phyloP scores from a whole-genome alignment of 495 filamentous ascomycete genomes.

The Lasiosphaeria miniovina region DNA sequence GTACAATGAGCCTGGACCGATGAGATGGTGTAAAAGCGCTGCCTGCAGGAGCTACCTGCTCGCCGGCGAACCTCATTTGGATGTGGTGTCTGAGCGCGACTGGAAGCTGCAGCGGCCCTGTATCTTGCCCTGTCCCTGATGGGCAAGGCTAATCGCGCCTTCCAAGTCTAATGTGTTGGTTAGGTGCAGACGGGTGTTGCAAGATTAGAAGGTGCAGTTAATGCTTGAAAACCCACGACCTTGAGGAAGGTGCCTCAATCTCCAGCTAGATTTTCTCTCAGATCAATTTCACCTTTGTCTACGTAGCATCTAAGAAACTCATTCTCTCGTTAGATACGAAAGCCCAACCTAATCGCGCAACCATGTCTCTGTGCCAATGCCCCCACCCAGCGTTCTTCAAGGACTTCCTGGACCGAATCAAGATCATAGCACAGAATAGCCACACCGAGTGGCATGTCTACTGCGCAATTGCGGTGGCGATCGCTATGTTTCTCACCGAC shows the following conservation, averaged over 20 bases:
- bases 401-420: not conserved
- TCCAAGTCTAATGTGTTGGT: not conserved
- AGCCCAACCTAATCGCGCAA: no score
- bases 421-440: not conserved
- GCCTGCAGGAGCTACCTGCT: conserved; percentile 4
- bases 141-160: not conserved
- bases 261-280: not conserved
- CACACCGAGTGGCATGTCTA: conserved; percentile 4
- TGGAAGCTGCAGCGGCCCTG: conserved; percentile 4
- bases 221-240: not conserved
- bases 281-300: not conserved
- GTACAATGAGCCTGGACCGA: not conserved
- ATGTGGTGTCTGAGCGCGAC: not conserved
- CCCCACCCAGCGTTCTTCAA: not conserved
- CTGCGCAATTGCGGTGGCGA: not conserved
- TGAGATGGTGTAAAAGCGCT: not conserved
- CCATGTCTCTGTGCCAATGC: not conserved
- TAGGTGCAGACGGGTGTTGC: not conserved
- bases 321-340: no score
- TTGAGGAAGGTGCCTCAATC: not conserved
- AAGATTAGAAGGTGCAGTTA: conserved; percentile 4
- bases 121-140: not conserved
- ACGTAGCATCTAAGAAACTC: not conserved
- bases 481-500: conserved; percentile 2
- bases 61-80: conserved; percentile 2